Evolutionary conservation across 2,329 filamentous ascomycete genomes (phyloP), one percentile per base, ranked within the genome.

Genomic region (Dendryphion nanum): DNA sequence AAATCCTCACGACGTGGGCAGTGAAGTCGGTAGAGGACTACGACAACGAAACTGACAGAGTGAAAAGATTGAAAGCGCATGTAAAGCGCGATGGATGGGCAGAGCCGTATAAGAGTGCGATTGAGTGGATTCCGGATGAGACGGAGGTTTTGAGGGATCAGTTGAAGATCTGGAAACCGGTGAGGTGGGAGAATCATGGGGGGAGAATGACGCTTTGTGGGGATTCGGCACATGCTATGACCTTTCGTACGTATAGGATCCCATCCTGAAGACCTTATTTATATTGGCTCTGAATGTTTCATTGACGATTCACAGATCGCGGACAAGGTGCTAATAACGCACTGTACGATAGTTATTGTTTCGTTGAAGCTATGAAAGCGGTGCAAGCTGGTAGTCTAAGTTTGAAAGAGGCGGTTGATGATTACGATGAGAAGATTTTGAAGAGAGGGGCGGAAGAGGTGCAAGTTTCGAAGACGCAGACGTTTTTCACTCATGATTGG

Each of bases 181-280:
- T 55, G 4, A 45, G 47, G 3, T 68, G 64, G 63, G 53, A 66
- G 12, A 66, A 59, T 20, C 45, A 47, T 3, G 44, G 42, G 5
- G 64, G 62, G 12, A 42, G 59, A 17, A 51, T 66, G 6, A 66
- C 62, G 16, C 40, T 68, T 4, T 61, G 59, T 13, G 65, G 64
- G 3, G 65, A 68, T 40, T 61, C 63, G 20, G 65, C 64, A n/a
- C 64, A 68, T 45, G 57, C 65, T 3, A 69, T 69, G 66, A 66
- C 64, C 0, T 64, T 64, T 13, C 62, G 54, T 61, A 48, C 33
- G 59, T 41, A 4, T 35, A 26, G 19, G 26, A n/a, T 34, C 14
- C n/a, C 17, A 12, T 17, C 19, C 4, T 13, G 10, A 10, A 15
- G 30, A 31, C 7, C 32, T 14, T 8, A 8, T 26, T n/a, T 8